phyloP scores from a whole-genome alignment of 305 asterid species.

The Euphrasia arctica region DNA sequence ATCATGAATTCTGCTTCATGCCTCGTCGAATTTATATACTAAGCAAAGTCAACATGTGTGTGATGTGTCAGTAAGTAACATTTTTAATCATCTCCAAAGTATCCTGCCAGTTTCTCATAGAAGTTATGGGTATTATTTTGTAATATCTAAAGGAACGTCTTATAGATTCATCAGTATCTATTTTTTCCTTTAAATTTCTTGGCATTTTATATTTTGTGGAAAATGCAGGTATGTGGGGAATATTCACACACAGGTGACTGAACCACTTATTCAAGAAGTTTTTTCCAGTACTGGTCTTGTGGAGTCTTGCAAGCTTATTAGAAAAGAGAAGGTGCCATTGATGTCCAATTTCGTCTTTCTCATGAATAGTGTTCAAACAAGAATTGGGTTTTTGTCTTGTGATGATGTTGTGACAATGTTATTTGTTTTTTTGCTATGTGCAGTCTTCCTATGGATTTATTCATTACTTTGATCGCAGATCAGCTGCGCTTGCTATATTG shows the following conservation, averaged over 20 bases:
- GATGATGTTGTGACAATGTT: constrained; percentile 17
- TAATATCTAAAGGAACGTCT: constrained; percentile 27
- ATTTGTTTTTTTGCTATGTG: constrained; percentile 28
- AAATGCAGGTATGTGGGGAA: constrained; percentile 95
- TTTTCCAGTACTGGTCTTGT: constrained; percentile 81
- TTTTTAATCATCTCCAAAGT: constrained; percentile 17
- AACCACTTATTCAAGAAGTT: constrained; percentile 90
- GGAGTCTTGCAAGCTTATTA: constrained; percentile 90
- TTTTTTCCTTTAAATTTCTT: constrained; percentile 23
- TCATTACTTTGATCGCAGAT: constrained; percentile 82
- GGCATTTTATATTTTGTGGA: constrained; percentile 30
- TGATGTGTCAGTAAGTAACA: constrained; percentile 7
- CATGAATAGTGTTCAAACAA: constrained; percentile 11
- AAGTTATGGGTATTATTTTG: constrained; percentile 20
- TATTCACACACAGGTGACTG: constrained; percentile 83
- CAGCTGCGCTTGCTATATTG: constrained; percentile 75
- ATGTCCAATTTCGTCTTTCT: constrained; percentile 2
- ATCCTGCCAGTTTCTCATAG: constrained; percentile 2
- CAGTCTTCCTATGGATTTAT: constrained; percentile 93
- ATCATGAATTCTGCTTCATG: constrained; percentile 16
- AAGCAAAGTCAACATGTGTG: constrained; percentile 4
- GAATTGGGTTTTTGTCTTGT: constrained; percentile 23
- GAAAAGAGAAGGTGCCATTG: constrained; percentile 75
- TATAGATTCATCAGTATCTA: constrained; percentile 23
- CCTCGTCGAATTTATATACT: constrained; percentile 13